Evolutionary conservation across 768 basidiomycete genomes (phyloP).

Genomic region (Russula earlei): DNA sequence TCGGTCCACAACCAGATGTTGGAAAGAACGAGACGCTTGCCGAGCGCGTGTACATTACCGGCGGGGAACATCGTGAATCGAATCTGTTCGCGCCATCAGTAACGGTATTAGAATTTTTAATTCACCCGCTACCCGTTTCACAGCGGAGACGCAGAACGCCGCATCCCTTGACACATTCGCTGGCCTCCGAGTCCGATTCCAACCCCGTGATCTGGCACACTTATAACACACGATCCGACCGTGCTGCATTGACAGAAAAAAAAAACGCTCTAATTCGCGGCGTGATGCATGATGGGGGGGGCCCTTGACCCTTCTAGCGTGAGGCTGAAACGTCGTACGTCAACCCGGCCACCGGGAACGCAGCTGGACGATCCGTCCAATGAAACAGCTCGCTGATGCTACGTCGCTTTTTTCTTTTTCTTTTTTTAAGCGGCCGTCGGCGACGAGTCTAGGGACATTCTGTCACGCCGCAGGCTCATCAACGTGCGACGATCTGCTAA

Average conservation of each 20-base stretch:
- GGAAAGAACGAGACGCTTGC: not conserved
- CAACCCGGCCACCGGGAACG: not conserved
- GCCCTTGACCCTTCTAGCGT: conserved; percentile 4
- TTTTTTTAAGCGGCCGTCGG: not conserved
- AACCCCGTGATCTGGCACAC: not conserved
- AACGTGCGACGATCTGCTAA: too few relatives aligned
- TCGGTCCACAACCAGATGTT: not conserved
- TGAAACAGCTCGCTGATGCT: too few relatives aligned
- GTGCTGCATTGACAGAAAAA: too few relatives aligned
- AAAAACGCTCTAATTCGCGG: not conserved
- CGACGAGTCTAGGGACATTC: not conserved
- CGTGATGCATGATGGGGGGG: not conserved
- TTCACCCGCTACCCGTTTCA: conserved; percentile 1
- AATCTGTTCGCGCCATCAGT: not conserved
- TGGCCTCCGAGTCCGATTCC: not conserved
- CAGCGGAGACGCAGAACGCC: not conserved
- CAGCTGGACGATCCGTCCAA: not conserved
- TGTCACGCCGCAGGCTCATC: too few relatives aligned
- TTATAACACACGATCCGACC: too few relatives aligned
- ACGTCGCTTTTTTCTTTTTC: too few relatives aligned
- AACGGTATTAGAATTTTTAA: conserved; percentile 4
- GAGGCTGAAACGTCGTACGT: not conserved
- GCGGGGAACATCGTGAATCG: conserved; percentile 4
- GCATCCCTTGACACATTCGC: not conserved
- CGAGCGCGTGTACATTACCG: not conserved